These are phyloP conservation scores for Phytophthora palmivora DNA, from an alignment of 352 stramenopile species.

Conservation along the genomic window DNA sequence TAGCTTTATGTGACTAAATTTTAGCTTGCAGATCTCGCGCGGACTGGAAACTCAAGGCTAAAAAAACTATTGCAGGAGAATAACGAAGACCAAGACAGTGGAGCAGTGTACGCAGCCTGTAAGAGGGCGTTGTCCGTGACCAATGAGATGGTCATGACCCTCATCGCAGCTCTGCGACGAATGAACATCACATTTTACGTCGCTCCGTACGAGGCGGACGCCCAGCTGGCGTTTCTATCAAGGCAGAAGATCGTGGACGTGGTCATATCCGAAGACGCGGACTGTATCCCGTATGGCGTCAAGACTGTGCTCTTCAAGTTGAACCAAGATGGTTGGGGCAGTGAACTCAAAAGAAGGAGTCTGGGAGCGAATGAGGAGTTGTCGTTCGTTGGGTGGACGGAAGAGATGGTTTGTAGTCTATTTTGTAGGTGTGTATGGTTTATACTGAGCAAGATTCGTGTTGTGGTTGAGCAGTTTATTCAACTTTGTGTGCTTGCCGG, in stretches of 20 bases:
- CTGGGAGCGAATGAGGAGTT: constrained; percentile 84
- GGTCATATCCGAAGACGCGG: constrained; percentile 97
- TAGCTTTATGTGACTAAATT: constrained; percentile 3
- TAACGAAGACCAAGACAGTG: constrained; percentile 29
- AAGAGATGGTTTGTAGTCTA: constrained; percentile 74
- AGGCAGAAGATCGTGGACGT: constrained; percentile 90
- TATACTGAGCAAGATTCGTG: not conserved
- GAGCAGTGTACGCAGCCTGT: constrained; percentile 39
- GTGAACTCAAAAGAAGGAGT: constrained; percentile 86
- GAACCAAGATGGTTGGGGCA: constrained; percentile 83
- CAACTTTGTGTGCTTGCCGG: constrained; percentile 87
- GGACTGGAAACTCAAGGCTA: constrained; percentile 54
- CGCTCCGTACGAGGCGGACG: constrained; percentile 97
- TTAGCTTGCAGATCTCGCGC: constrained; percentile 34
- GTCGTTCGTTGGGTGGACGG: constrained; percentile 84
- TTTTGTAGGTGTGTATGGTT: not conserved
- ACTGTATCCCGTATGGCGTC: constrained; percentile 96
- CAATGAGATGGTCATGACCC: constrained; percentile 78
- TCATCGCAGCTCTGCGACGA: constrained; percentile 64
- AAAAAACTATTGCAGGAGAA: constrained; percentile 34
- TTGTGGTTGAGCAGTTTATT: constrained; percentile 60
- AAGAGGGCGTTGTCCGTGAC: constrained; percentile 68
- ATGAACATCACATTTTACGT: constrained; percentile 93
- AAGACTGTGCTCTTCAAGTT: constrained; percentile 94
- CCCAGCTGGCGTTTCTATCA: constrained; percentile 96